These are phyloP conservation scores for Typha latifolia DNA, from an alignment of 176 grass and related monocot species.

Conservation along the genomic window DNA sequence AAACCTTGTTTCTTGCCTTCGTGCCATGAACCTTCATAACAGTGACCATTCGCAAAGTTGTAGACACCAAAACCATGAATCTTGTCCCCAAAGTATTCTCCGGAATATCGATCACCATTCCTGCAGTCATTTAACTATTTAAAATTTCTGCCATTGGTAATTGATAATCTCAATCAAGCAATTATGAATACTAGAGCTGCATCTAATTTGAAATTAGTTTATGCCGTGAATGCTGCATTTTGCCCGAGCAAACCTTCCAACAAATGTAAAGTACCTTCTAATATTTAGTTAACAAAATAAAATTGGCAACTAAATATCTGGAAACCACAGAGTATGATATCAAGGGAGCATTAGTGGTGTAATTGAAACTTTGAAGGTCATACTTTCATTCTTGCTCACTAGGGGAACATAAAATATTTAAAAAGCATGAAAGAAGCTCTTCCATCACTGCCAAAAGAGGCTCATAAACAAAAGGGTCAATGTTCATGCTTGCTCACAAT, in stretches of 20 bases:
- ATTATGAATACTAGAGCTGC: not conserved
- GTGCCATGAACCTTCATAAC: conserved; percentile 72
- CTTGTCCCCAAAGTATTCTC: conserved; percentile 80
- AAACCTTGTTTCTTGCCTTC: conserved; percentile 79
- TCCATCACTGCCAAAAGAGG: not conserved
- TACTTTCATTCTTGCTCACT: no score
- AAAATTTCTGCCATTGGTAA: not conserved
- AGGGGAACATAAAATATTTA: not conserved
- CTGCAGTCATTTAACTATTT: conserved; percentile 18
- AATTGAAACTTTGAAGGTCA: no score
- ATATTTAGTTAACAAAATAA: no score
- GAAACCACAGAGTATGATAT: no score
- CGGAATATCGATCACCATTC: conserved; percentile 55
- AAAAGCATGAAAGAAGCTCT: not conserved
- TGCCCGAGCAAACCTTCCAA: not conserved
- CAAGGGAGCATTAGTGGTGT: no score
- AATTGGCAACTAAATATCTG: no score
- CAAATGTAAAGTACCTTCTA: no score
- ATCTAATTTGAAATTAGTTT: not conserved
- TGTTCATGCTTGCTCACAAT: not conserved
- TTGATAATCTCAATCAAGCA: not conserved
- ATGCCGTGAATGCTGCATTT: not conserved
- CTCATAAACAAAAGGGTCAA: not conserved
- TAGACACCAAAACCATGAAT: conserved; percentile 81
- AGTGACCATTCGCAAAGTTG: conserved; percentile 72